A percentile compares a stretch with the other conserved stretches of the same genome.
Conservation (phyloP, 108 stramenopile species). For the Pseudonitzschia multiseries region DNA sequence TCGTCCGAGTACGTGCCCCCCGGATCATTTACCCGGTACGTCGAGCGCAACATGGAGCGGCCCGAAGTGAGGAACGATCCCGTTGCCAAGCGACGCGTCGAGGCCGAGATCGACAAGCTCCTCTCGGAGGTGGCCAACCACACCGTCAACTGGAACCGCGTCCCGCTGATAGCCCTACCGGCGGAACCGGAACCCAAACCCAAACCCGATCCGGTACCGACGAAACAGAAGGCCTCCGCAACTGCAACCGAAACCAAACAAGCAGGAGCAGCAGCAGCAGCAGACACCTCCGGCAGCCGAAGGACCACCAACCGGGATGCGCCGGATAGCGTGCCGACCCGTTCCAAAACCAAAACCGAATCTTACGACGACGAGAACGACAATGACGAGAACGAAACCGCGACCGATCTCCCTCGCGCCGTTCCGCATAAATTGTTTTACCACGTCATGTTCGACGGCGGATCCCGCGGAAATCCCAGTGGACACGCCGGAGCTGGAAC, state of each 20-base stretch:
- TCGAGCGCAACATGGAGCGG: background rate
- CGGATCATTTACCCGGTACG: background rate
- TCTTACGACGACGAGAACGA: background rate
- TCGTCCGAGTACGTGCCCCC: background rate
- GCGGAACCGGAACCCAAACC: background rate
- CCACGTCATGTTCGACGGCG: constrained; percentile 75
- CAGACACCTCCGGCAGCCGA: too few species aligned
- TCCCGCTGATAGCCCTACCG: background rate
- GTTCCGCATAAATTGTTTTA: constrained; percentile 32
- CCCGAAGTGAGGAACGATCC: background rate
- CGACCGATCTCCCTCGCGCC: too few species aligned
- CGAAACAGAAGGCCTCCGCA: background rate
- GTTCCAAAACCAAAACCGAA: too few species aligned
- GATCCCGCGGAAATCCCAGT: constrained; percentile 74
- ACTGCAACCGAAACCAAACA: background rate
- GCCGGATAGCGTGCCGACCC: too few species aligned
- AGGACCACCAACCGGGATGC: constrained; percentile 5
- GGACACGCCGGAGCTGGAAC: constrained; percentile 81
- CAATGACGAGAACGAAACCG: background rate
- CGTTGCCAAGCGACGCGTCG: background rate
- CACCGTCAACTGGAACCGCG: background rate
- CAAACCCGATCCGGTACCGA: background rate
- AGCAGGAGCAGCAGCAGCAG: too few species aligned
- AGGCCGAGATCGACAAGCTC: background rate
- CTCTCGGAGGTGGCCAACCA: background rate